Evolutionary conservation across 2,329 filamentous ascomycete species (phyloP), one percentile per base, ranked within the genome.

Genomic region (Fusarium pilosicola): DNA sequence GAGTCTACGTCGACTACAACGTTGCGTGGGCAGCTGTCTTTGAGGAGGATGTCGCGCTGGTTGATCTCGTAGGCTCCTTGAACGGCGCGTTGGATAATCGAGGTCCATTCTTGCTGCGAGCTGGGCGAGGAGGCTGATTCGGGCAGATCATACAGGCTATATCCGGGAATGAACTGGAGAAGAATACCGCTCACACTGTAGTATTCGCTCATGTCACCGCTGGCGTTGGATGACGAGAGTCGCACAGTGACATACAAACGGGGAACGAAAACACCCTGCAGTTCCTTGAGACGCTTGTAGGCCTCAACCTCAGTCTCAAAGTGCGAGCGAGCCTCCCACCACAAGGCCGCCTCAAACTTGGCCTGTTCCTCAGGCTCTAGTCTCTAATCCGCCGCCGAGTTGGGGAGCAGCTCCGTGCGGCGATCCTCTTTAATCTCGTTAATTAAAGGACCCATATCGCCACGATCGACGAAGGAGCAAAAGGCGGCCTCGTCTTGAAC

Each of bases 81-180:
- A 15, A 22, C 5, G 11, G 4, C 26, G 9, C 13, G 26, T 9
- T 28, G 13, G 6, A 48, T 9, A 9, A 48, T 28, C 20, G 0
- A 48, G 26, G 26, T 22, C 45, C 13, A 48, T 48, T 28, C 13
- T 22, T 22, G 26, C 26, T 28, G 20, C 4, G 6, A 28, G 26
- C 13, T 28, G 7, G 20, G 45, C 6, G 20, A 11, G 0, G 20
- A 28, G 18, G 45, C 20, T 11, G 8, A 22, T 22, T 46, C 26
- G 8, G 45, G 13, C 12, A 46, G 13, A 48, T 48, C 18, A 10
- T 13, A 28, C 0, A 28, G 6, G 13, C 26, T 28, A 0, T 0
- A 15, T 0, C 45, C 18, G 8, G 26, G 20, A 15, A 28, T 28
- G 4, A 48, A 48, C 9, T 48, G 26, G 26, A 48, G 26, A 48